Conservation (phyloP, 78 protist species). For the Bigelowiella natans region DNA sequence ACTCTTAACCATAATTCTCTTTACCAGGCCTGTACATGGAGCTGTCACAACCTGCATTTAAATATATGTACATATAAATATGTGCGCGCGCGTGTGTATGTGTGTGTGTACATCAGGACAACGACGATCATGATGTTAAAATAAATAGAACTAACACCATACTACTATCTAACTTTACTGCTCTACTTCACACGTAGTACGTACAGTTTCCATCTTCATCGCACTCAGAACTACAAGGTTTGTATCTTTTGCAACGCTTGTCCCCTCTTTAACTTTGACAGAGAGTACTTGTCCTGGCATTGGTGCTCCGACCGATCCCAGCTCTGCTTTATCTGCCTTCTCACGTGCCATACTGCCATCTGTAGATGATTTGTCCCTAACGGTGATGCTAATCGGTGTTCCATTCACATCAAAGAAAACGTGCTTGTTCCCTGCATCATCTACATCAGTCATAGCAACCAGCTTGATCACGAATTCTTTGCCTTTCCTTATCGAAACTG, state of each 20-base stretch:
- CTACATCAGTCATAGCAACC: not conserved
- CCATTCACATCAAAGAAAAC: slow-evolving; percentile 61
- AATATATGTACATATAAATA: no score
- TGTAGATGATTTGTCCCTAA: not conserved
- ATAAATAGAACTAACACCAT: no score
- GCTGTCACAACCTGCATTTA: no score
- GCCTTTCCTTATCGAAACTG: not conserved
- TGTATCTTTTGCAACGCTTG: slow-evolving; percentile 10
- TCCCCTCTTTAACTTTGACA: slow-evolving; percentile 9
- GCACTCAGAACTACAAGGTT: slow-evolving; percentile 23
- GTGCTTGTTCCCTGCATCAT: not conserved
- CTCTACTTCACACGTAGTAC: no score
- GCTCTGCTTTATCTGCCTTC: slow-evolving; percentile 13
- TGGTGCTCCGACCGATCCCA: slow-evolving; percentile 57
- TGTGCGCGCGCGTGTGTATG: no score
- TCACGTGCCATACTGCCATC: not conserved
- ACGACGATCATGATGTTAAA: no score
- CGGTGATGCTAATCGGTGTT: slow-evolving; percentile 32
- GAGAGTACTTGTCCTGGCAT: slow-evolving; percentile 60
- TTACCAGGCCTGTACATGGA: not conserved
- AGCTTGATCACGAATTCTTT: not conserved
- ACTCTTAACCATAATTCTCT: not conserved
- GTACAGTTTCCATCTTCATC: slow-evolving; percentile 50
- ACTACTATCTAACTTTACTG: no score
- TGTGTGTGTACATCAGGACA: no score